Percentiles rank a stretch among this genome's conserved stretches.
These are phyloP conservation scores for Yamadazyma taylorii DNA, from an alignment of 1,139 yeast species.

Conservation along the genomic window DNA sequence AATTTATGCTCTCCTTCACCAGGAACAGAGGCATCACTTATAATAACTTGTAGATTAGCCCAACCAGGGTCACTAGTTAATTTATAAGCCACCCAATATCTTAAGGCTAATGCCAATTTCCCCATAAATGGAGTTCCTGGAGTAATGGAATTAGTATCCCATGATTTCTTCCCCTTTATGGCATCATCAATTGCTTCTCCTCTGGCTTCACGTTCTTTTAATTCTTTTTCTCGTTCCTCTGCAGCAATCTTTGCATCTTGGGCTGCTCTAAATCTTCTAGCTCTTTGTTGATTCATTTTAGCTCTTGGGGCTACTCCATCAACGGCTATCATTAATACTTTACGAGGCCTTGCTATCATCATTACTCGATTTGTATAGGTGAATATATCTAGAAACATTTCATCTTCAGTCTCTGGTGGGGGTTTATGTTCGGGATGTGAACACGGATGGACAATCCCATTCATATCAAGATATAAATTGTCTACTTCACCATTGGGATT, in stretches of 20 bases:
- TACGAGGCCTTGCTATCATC: conserved; percentile 92
- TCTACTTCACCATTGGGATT: conserved; percentile 97
- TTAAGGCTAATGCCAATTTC: conserved; percentile 75
- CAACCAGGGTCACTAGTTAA: conserved; percentile 88
- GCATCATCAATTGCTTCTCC: conserved; percentile 71
- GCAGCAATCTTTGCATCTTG: conserved; percentile 73
- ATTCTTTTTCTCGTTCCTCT: conserved; percentile 57
- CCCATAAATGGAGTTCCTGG: conserved; percentile 99
- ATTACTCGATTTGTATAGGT: conserved; percentile 86
- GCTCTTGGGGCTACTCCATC: conserved; percentile 99
- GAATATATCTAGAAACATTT: conserved; percentile 89
- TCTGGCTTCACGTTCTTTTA: conserved; percentile 50
- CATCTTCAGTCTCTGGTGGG: conserved; percentile 92
- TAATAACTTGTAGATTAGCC: conserved; percentile 79
- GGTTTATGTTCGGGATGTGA: conserved; percentile 95
- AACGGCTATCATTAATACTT: conserved; percentile 88
- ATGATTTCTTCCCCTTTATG: conserved; percentile 54
- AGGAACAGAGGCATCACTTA: conserved; percentile 97
- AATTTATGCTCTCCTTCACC: conserved; percentile 99
- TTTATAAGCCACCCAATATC: conserved; percentile 90
- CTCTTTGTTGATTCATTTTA: conserved; percentile 97
- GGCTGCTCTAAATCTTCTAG: conserved; percentile 94
- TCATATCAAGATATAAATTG: conserved; percentile 90
- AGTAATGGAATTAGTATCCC: conserved; percentile 94
- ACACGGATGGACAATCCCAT: conserved; percentile 97